Conservation (phyloP, 345 rosid genomes). For the Cardamine occulta region DNA sequence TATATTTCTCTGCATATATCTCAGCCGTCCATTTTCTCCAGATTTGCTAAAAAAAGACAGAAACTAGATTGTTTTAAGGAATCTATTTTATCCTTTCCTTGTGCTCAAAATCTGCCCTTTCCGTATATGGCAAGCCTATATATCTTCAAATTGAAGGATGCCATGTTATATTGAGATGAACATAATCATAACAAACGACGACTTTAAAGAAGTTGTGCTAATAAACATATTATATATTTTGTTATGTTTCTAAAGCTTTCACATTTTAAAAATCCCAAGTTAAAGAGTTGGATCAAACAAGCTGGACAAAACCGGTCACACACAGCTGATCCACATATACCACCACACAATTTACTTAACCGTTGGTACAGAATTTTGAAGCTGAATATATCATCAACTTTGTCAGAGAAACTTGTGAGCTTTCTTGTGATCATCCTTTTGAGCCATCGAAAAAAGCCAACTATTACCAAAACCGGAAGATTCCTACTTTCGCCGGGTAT, state of each 20-base stretch:
- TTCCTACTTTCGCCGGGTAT: constrained; percentile 65
- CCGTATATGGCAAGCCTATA: not conserved
- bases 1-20: not conserved
- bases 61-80: constrained; percentile 24
- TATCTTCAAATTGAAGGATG: not conserved
- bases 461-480: not conserved
- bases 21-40: constrained; percentile 18
- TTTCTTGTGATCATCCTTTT: constrained; percentile 21
- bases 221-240: not conserved
- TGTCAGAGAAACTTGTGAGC: not conserved
- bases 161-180: not conserved
- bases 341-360: constrained; percentile 22
- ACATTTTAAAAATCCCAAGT: constrained; percentile 25
- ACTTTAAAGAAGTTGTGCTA: not conserved
- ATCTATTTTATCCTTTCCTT: not conserved
- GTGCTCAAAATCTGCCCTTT: constrained; percentile 2
- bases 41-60: constrained; percentile 14
- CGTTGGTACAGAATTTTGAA: not conserved
- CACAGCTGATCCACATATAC: constrained; percentile 26
- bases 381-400: constrained; percentile 1
- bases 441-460: constrained; percentile 9
- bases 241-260: constrained; percentile 5
- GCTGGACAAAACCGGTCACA: constrained; percentile 19
- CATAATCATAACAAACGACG: not conserved
- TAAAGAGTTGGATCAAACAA: constrained; percentile 20